Evolutionary conservation across 2,329 filamentous ascomycete species (phyloP).

Genomic region (Lecanoromycetidae sp.): DNA sequence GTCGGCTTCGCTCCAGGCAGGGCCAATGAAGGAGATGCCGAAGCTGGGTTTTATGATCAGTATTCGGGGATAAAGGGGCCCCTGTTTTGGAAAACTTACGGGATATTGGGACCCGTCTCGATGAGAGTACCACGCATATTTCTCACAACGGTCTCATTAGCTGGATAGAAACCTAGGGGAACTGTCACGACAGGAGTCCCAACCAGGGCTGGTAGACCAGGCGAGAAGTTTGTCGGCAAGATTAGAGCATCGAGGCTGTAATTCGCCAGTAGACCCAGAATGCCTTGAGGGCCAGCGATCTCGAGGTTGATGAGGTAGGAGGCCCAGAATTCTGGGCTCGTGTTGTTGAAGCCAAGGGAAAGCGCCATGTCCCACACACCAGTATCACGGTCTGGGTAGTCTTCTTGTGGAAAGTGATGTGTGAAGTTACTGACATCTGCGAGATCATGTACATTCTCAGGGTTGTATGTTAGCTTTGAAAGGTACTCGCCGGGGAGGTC

Average conservation of each 20-base stretch:
- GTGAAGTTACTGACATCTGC: slow-evolving; percentile 45
- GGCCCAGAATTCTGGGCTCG: slow-evolving; percentile 44
- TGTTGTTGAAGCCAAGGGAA: slow-evolving; percentile 43
- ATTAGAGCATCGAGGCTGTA: slow-evolving; percentile 51
- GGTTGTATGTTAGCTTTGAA: slow-evolving; percentile 44
- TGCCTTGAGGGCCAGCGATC: slow-evolving; percentile 46
- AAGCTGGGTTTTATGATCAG: slow-evolving; percentile 29
- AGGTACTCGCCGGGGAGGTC: slow-evolving; percentile 46
- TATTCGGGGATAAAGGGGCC: not conserved
- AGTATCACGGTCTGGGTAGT: slow-evolving; percentile 52
- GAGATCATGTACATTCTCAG: slow-evolving; percentile 41
- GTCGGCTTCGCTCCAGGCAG: slow-evolving; percentile 47
- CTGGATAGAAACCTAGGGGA: slow-evolving; percentile 46
- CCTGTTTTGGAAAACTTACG: too few relatives aligned
- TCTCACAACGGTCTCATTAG: slow-evolving; percentile 34
- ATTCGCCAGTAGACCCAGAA: slow-evolving; percentile 47
- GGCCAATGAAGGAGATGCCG: slow-evolving; percentile 52
- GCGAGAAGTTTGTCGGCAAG: slow-evolving; percentile 41
- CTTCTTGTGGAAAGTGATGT: slow-evolving; percentile 39
- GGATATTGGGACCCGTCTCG: slow-evolving; percentile 41
- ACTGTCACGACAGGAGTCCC: slow-evolving; percentile 52
- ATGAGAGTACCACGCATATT: slow-evolving; percentile 41
- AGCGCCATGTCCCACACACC: slow-evolving; percentile 43
- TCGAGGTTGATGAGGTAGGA: slow-evolving; percentile 42
- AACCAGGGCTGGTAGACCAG: slow-evolving; percentile 41